These are phyloP conservation scores for Plasmodium adleri DNA, from an alignment of 169 alveolate species.

Conservation along the genomic window DNA sequence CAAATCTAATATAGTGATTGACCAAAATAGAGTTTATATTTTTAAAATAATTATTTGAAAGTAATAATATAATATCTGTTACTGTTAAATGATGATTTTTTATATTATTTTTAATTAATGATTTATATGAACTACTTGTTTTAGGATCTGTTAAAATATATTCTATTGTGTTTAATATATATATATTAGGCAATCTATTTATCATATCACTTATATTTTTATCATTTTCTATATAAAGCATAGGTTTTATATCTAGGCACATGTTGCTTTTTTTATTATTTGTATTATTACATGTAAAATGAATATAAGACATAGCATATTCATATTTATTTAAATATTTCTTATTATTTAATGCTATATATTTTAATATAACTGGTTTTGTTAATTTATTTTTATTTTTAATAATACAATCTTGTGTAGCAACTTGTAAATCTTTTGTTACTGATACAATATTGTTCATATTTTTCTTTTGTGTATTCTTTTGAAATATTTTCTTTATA, in stretches of 20 bases:
- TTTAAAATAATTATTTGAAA: conserved; percentile 31
- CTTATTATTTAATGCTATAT: conserved; percentile 44
- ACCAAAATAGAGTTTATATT: conserved; percentile 18
- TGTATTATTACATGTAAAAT: not conserved
- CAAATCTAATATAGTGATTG: conserved; percentile 5
- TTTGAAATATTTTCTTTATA: conserved; percentile 13
- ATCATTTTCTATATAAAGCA: conserved; percentile 19
- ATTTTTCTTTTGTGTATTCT: not conserved
- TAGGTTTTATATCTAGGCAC: conserved; percentile 44
- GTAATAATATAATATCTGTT: conserved; percentile 23
- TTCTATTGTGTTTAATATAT: conserved; percentile 44
- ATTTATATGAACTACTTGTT: conserved; percentile 14
- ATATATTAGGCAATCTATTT: conserved; percentile 26
- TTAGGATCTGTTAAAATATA: conserved; percentile 34
- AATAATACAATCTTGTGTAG: conserved; percentile 19
- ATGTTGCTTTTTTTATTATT: not conserved
- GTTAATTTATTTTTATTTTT: conserved; percentile 22
- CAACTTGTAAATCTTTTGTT: conserved; percentile 15
- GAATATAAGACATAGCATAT: conserved; percentile 1
- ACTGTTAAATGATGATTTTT: conserved; percentile 19
- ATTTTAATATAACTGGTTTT: conserved; percentile 8
- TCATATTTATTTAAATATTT: conserved; percentile 18
- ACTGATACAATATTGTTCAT: conserved; percentile 6
- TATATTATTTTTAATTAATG: conserved; percentile 18
- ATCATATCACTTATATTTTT: not conserved